Conservation (phyloP, 805 yeast genomes). For the Metahyphopichia silvanorum region DNA sequence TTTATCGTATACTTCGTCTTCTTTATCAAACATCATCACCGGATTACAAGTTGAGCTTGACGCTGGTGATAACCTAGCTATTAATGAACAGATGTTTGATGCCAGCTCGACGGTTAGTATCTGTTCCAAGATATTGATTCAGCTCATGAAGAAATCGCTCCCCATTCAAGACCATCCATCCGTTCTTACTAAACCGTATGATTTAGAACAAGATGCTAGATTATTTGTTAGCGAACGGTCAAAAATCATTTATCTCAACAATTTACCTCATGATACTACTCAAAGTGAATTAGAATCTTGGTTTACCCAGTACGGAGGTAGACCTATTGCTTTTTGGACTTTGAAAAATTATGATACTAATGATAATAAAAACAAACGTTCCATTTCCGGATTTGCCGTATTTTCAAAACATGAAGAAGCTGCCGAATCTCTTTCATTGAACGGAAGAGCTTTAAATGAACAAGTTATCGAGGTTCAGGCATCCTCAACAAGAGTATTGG, state of each 20-base stretch:
- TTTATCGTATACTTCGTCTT: slow-evolving; percentile 29
- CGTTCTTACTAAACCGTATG: slow-evolving; percentile 71
- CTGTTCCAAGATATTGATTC: slow-evolving; percentile 42
- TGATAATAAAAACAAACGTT: slow-evolving; percentile 27
- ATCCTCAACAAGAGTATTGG: slow-evolving; percentile 73
- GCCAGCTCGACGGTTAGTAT: slow-evolving; percentile 46
- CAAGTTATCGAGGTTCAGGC: slow-evolving; percentile 82
- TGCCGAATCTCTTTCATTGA: slow-evolving; percentile 68
- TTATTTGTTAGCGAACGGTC: slow-evolving; percentile 70
- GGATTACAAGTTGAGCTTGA: slow-evolving; percentile 43
- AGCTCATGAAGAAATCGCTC: slow-evolving; percentile 45
- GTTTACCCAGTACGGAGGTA: slow-evolving; percentile 84
- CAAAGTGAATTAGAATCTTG: slow-evolving; percentile 88
- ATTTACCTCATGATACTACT: slow-evolving; percentile 80
- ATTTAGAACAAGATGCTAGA: slow-evolving; percentile 67
- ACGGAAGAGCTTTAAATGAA: slow-evolving; percentile 74
- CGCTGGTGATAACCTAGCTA: slow-evolving; percentile 6
- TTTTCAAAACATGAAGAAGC: slow-evolving; percentile 87
- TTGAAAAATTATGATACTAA: slow-evolving; percentile 50
- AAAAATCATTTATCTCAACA: slow-evolving; percentile 74
- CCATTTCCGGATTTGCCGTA: slow-evolving; percentile 74
- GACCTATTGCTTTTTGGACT: slow-evolving; percentile 90
- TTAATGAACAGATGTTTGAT: neutral
- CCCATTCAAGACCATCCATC: slow-evolving; percentile 50
- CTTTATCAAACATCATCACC: slow-evolving; percentile 40